Conservation (phyloP, 2,329 filamentous ascomycete genomes). For the Aspergillus luchuensis region DNA sequence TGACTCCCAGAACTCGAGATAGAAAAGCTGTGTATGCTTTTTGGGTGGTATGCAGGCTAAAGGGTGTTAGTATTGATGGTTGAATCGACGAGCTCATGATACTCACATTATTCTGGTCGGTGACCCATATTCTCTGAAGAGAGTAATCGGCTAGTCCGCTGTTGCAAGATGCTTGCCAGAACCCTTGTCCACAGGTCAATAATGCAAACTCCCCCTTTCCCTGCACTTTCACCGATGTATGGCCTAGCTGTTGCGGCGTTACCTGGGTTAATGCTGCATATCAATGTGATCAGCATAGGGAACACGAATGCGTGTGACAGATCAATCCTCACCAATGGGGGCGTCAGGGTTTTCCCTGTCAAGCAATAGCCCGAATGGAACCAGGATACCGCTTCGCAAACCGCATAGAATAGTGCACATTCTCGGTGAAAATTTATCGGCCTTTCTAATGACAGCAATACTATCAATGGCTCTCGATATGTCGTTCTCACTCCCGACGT, state of each 20-base stretch:
- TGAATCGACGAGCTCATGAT: neutral
- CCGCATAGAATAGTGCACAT: slow-evolving; percentile 45
- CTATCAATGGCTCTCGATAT: slow-evolving; percentile 41
- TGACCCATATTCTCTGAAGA: slow-evolving; percentile 44
- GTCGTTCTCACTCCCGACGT: slow-evolving; percentile 25
- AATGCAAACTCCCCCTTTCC: slow-evolving; percentile 33
- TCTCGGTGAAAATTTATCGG: slow-evolving; percentile 12
- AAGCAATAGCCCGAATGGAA: slow-evolving; percentile 38
- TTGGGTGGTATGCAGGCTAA: slow-evolving; percentile 43
- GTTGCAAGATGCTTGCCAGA: slow-evolving; percentile 41
- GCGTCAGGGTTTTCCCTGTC: slow-evolving; percentile 19
- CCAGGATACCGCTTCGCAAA: slow-evolving; percentile 48
- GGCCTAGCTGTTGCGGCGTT: slow-evolving; percentile 34
- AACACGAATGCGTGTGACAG: neutral
- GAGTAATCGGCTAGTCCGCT: slow-evolving; percentile 29
- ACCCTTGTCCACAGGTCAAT: slow-evolving; percentile 39
- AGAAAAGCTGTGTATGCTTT: slow-evolving; percentile 37
- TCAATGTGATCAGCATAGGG: slow-evolving; percentile 2
- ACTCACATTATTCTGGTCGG: slow-evolving; percentile 46
- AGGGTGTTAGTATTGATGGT: slow-evolving; percentile 16
- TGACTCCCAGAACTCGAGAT: slow-evolving; percentile 34
- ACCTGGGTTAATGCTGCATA: slow-evolving; percentile 36
- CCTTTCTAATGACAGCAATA: slow-evolving; percentile 31
- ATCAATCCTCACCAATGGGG: slow-evolving; percentile 30
- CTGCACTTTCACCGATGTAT: slow-evolving; percentile 41